Evolutionary conservation across 1,284 basidiomycete genomes (phyloP), one percentile per base, ranked within the genome.

Genomic region (Irpex sp.): DNA sequence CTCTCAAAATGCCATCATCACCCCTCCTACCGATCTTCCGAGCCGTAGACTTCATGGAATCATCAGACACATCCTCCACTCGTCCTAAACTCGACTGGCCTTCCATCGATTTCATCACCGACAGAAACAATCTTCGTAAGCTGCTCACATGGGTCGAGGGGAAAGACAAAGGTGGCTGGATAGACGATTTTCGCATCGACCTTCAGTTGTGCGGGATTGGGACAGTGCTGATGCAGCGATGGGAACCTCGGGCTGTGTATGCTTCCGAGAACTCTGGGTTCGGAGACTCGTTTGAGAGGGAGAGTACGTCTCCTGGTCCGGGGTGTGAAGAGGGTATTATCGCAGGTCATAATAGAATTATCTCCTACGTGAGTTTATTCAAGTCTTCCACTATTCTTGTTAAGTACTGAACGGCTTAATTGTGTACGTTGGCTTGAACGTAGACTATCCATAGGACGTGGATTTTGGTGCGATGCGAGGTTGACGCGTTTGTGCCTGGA

Each of bases 71-170:
- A n/a, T 71, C 60, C 4, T 59, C 64, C 7, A 55, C 58, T 33
- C 31, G 31, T 3, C 31, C 31, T 0, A 39, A 60, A 51, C 36
- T 86, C 57, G 77, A 83, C 62, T 85, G 85, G 81, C 60, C 75
- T 3, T 64, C 72, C 0, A 70, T 84, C 49, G 85, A 88, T 68
- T 73, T 87, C 61, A 75, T 88, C 60, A 84, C 84, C 0, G 84
- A 87, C 68, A 77, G 86, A 3, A 87, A 87, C 68, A 77, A 76
- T 15, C 74, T 88, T 31, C 76, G 85, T 11, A 87, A 86, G 69
- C 75, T 88, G 4, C 65, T 83, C 15, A 73, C 83, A 17, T 88
- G 84, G 84, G 74, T 63, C 19, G 59, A 54, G 17, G 26, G 47
- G 46, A 55, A 55, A 35, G 53, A 55, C 19, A 55, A 55, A 3